Percentiles rank a stretch among this genome's conserved stretches.
These are phyloP conservation scores for Nitzschia sp. DNA, from an alignment of 108 stramenopile species.

Conservation along the genomic window DNA sequence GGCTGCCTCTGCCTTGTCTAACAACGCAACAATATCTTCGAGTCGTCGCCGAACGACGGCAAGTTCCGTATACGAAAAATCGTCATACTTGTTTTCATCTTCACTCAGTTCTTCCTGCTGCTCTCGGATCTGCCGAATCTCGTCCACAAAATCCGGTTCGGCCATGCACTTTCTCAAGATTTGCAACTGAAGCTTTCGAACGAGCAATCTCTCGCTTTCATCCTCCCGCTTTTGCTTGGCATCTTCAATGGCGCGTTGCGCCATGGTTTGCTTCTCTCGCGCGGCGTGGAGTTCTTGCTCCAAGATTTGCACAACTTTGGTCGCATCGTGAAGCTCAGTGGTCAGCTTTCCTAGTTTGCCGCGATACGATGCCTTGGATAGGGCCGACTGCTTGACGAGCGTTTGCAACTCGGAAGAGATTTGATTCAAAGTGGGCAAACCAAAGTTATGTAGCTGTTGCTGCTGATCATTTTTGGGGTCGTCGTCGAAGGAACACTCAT, in stretches of 20 bases:
- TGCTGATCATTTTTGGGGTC: neutral
- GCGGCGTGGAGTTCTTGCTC: neutral
- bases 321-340: slow-evolving; percentile 3
- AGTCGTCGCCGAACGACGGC: neutral
- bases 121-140: neutral
- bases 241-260: neutral
- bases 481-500: no score
- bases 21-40: neutral
- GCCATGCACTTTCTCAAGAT: neutral
- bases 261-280: neutral
- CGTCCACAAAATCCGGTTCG: neutral
- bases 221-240: neutral
- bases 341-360: slow-evolving; percentile 4
- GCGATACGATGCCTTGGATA: slow-evolving; percentile 9
- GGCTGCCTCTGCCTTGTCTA: neutral
- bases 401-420: neutral
- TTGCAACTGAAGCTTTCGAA: neutral
- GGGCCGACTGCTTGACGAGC: neutral
- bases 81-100: neutral
- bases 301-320: neutral
- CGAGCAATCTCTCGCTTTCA: neutral
- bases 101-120: neutral
- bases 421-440: neutral
- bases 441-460: neutral
- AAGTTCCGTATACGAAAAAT: neutral